Conservation (phyloP, 495 filamentous ascomycete genomes). For the Parathielavia appendiculata region DNA sequence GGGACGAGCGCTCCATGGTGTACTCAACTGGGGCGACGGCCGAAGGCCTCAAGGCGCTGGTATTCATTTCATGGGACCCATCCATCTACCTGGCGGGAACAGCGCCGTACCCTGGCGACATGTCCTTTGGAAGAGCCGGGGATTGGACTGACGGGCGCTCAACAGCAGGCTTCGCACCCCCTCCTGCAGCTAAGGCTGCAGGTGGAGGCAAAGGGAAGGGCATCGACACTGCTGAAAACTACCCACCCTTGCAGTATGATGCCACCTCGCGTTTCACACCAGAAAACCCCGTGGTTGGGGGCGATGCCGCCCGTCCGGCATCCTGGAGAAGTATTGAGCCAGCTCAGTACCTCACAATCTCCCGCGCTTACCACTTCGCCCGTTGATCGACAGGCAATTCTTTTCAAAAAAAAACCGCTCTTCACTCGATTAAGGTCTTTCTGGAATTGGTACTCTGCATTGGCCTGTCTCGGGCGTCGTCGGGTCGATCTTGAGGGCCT, state of each 20-base stretch:
- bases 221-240: background rate
- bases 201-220: constrained; percentile 18
- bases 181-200: background rate
- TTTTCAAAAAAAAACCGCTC: no score
- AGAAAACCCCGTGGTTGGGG: background rate
- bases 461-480: no score
- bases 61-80: constrained; percentile 63
- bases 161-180: background rate
- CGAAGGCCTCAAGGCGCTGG: constrained; percentile 44
- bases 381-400: background rate
- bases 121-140: background rate
- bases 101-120: constrained; percentile 18
- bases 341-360: constrained; percentile 33
- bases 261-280: background rate
- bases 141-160: constrained; percentile 9
- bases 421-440: no score
- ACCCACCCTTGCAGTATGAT: constrained; percentile 6
- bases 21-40: constrained; percentile 44
- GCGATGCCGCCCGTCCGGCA: background rate
- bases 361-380: constrained; percentile 33
- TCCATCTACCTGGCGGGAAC: constrained; percentile 26
- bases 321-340: constrained; percentile 27
- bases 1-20: constrained; percentile 60
- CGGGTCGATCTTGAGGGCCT: no score
- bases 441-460: no score